Evolutionary conservation across 2,329 filamentous ascomycete species (phyloP), one percentile per base, ranked within the genome.

Genomic region (Diplodia corticola): DNA sequence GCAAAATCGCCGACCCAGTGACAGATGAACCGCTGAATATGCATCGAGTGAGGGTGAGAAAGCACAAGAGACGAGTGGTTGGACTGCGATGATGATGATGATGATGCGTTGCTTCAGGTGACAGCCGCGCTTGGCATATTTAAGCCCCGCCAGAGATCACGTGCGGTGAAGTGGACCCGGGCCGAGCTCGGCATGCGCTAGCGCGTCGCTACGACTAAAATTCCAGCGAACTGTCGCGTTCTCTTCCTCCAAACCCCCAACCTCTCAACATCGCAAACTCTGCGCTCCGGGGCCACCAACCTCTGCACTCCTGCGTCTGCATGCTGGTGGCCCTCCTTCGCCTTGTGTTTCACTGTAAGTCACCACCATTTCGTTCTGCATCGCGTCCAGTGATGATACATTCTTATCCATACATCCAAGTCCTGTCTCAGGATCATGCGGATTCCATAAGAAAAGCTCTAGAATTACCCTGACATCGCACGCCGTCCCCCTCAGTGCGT

Each of bases 381-480:
- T 30, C n/a, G 57, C 64, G 40, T 48, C 26, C 46, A 61, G 51
- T 66, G 64, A 66, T 66, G 55, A 66, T 54, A 66, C 53, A 60
- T 51, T 63, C 64, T 60, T 55, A 49, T 61, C 35, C 55, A 66
- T 17, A 57, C 49, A 66, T 49, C 83, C 83, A 86, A 85, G 77
- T 82, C 84, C 84, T 44, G 5, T 9, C 83, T 86, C 78, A 80
- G 74, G 73, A 70, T 77, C 78, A 74, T 85, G 83, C 81, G 84
- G 83, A 84, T 74, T 74, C 73, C 70, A 69, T 7, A 74, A 73
- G 48, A 53, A 49, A 73, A 73, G 79, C 79, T 85, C 79, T 84
- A 85, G 79, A 83, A 84, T 84, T 84, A 85, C 81, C 80, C 84
- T 85, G 83, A 85, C 76, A 30, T 74, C 75, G 73, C 53, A 67